A percentile compares a stretch with the other conserved stretches of the same genome.
Conservation (phyloP, 257 asterid genomes). For the Penstemon barbatus region DNA sequence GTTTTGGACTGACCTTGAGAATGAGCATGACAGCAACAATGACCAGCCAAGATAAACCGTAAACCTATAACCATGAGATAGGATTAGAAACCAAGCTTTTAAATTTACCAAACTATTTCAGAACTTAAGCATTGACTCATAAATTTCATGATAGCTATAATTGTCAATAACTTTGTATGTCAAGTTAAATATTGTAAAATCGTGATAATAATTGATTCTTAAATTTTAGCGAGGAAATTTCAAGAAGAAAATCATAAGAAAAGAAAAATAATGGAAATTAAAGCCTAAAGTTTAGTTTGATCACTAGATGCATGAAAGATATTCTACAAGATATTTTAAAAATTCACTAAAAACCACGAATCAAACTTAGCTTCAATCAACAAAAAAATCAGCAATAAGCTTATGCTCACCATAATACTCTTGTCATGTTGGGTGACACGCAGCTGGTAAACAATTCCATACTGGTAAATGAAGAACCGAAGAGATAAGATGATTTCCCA, state of each 20-base stretch:
- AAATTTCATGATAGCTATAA: neutral
- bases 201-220: too few relatives aligned
- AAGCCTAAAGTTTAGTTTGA: too few relatives aligned
- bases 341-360: too few relatives aligned
- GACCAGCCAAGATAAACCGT: conserved; percentile 87
- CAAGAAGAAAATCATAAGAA: too few relatives aligned
- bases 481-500: conserved; percentile 70
- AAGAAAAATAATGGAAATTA: too few relatives aligned
- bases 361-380: neutral
- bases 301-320: too few relatives aligned
- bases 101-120: neutral
- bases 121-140: neutral
- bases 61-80: conserved; percentile 53
- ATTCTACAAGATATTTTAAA: too few relatives aligned
- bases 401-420: conserved; percentile 60
- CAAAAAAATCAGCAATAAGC: neutral
- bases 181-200: too few relatives aligned
- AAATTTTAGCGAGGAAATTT: too few relatives aligned
- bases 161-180: neutral
- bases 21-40: conserved; percentile 72
- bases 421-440: conserved; percentile 58
- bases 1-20: conserved; percentile 53
- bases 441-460: conserved; percentile 87
- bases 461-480: conserved; percentile 85
- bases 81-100: conserved; percentile 8